These are phyloP conservation scores for Pterocarpus santalinus DNA, from an alignment of 306 rosid species.

Conservation along the genomic window DNA sequence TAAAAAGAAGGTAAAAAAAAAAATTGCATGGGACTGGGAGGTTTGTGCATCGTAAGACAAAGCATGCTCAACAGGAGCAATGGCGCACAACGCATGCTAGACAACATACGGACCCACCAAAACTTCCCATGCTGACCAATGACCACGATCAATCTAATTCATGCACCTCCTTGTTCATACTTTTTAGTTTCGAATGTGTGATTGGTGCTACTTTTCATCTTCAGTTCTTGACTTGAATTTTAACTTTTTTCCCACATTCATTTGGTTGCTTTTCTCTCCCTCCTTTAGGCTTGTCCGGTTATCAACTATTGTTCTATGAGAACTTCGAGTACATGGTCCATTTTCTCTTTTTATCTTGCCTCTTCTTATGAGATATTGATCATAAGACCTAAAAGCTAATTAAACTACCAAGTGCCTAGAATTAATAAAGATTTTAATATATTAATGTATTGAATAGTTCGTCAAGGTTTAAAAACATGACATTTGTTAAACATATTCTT, in stretches of 20 bases:
- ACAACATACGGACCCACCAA: constrained; percentile 85
- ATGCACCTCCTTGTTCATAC: constrained; percentile 34
- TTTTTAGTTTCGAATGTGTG: constrained; percentile 24
- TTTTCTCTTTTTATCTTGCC: constrained; percentile 10
- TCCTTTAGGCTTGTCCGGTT: constrained; percentile 26
- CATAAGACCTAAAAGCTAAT: constrained; percentile 26
- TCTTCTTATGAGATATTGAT: not conserved
- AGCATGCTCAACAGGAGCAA: constrained; percentile 80
- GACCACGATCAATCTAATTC: constrained; percentile 45
- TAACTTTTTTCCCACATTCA: constrained; percentile 40
- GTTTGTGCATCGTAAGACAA: constrained; percentile 63
- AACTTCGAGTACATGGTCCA: constrained; percentile 17
- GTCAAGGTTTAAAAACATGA: not conserved
- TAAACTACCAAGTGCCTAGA: not conserved
- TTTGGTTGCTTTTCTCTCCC: constrained; percentile 26
- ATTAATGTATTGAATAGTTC: constrained; percentile 19
- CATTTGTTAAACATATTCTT: not conserved
- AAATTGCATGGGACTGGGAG: constrained; percentile 42
- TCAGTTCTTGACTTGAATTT: constrained; percentile 38
- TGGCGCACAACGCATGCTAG: constrained; percentile 82
- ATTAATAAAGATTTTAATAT: not conserved
- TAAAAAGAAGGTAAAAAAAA: constrained; percentile 12
- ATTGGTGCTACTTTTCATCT: constrained; percentile 42
- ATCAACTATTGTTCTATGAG: not conserved
- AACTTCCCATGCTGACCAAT: constrained; percentile 55